Percentiles rank a stretch among this genome's conserved stretches.
phyloP scores from a whole-genome alignment of 192 early-diverging fungal genomes.

The Bifiguratus adelaidae region DNA sequence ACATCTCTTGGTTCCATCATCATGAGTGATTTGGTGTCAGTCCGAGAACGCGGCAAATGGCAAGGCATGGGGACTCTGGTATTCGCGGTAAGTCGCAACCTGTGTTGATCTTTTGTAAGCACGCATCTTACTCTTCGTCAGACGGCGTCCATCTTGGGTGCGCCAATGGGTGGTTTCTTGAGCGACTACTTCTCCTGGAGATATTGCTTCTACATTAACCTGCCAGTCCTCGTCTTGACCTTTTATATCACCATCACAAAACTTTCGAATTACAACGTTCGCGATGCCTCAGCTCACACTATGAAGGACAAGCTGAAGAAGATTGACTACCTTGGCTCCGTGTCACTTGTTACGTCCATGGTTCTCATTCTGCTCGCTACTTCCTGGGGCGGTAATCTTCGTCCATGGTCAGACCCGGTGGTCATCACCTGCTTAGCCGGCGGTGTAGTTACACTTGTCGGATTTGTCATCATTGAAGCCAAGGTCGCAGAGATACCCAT shows the following conservation, averaged over 20 bases:
- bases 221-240: conserved; percentile 51
- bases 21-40: conserved; percentile 60
- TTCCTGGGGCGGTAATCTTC: conserved; percentile 39
- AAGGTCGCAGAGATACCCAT: conserved; percentile 52
- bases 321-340: conserved; percentile 38
- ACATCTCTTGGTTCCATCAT: conserved; percentile 55
- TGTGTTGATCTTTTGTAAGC: not conserved
- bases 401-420: conserved; percentile 33
- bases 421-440: conserved; percentile 31
- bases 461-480: conserved; percentile 44
- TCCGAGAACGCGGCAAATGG: conserved; percentile 64
- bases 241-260: conserved; percentile 23
- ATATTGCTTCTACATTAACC: conserved; percentile 72
- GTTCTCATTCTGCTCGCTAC: conserved; percentile 35
- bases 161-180: conserved; percentile 51
- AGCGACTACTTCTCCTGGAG: conserved; percentile 44
- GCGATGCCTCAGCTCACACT: conserved; percentile 15
- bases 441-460: conserved; percentile 9
- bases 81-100: conserved; percentile 22
- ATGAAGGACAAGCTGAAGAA: conserved; percentile 24
- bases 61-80: conserved; percentile 45
- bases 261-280: conserved; percentile 29
- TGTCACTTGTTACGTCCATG: conserved; percentile 24
- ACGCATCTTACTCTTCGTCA: conserved; percentile 6
- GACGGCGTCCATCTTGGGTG: conserved; percentile 48